These are phyloP conservation scores for Paraphaeosphaeria sporulosa DNA, from an alignment of 2,329 filamentous ascomycete species.

Conservation along the genomic window DNA sequence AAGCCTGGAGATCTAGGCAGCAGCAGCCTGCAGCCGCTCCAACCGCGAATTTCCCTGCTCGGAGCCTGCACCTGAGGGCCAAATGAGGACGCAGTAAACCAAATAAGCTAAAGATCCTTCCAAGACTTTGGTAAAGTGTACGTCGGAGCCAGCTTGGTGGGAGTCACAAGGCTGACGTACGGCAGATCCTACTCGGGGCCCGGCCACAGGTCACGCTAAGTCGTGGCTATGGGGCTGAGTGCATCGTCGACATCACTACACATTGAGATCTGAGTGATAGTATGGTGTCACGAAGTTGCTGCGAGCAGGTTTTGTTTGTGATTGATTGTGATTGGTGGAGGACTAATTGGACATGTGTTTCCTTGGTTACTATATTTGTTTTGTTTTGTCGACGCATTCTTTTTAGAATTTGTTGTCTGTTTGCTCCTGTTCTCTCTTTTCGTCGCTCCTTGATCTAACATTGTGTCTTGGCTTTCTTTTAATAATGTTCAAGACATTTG, in stretches of 20 bases:
- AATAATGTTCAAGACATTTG: too few relatives aligned
- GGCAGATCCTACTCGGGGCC: slow-evolving; percentile 12
- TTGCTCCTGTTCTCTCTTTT: not conserved
- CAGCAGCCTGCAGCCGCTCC: not conserved
- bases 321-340: not conserved
- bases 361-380: not conserved
- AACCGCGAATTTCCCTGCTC: not conserved
- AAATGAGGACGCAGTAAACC: not conserved
- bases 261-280: not conserved
- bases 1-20: not conserved
- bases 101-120: not conserved
- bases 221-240: slow-evolving; percentile 7
- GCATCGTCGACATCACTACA: not conserved
- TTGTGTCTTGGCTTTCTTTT: too few relatives aligned
- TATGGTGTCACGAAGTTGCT: not conserved
- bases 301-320: not conserved
- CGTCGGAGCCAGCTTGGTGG: not conserved
- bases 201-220: not conserved
- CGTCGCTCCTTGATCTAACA: too few relatives aligned
- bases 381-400: not conserved
- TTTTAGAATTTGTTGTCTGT: not conserved
- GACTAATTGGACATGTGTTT: not conserved
- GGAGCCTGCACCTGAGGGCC: not conserved
- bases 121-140: not conserved
- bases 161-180: slow-evolving; percentile 7